Percentiles rank a stretch among this genome's conserved stretches.
These are phyloP conservation scores for Caryopteris hybrid DNA, from an alignment of 305 asterid species.

Conservation along the genomic window DNA sequence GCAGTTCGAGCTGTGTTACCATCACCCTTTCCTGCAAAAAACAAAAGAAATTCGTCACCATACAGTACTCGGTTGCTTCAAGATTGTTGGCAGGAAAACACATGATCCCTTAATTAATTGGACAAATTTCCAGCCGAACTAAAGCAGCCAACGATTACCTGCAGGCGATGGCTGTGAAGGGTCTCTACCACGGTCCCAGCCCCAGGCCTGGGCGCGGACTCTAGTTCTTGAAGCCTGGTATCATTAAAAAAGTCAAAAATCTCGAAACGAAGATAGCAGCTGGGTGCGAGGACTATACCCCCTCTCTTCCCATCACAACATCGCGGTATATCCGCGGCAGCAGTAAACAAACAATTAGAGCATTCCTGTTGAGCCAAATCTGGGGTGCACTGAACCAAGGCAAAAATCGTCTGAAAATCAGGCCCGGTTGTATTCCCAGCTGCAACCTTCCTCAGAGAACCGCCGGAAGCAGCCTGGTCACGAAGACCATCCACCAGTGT, in stretches of 20 bases:
- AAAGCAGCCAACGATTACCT: no score
- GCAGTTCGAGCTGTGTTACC: neutral
- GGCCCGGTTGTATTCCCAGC: neutral
- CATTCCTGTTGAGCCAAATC: slow-evolving; percentile 29
- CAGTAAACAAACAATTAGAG: neutral
- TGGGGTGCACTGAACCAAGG: slow-evolving; percentile 33
- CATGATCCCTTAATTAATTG: no score
- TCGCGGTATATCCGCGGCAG: neutral
- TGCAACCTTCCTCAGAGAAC: slow-evolving; percentile 17
- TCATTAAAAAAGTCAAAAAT: slow-evolving; percentile 5
- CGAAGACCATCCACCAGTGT: slow-evolving; percentile 4
- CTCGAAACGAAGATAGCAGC: slow-evolving; percentile 31
- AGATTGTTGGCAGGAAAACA: no score
- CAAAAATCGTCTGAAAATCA: slow-evolving; percentile 12
- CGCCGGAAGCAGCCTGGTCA: slow-evolving; percentile 13
- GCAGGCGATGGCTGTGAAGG: neutral
- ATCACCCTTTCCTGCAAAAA: neutral
- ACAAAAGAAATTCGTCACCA: neutral
- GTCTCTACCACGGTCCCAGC: no score
- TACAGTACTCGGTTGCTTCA: no score
- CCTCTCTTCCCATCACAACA: slow-evolving; percentile 1
- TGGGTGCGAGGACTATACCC: slow-evolving; percentile 12
- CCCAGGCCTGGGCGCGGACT: neutral
- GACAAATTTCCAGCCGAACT: no score
- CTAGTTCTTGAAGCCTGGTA: slow-evolving; percentile 10